A percentile compares a stretch with the other conserved stretches of the same genome.
phyloP scores from a whole-genome alignment of 345 rosid species.

The Anacardium occidentale region DNA sequence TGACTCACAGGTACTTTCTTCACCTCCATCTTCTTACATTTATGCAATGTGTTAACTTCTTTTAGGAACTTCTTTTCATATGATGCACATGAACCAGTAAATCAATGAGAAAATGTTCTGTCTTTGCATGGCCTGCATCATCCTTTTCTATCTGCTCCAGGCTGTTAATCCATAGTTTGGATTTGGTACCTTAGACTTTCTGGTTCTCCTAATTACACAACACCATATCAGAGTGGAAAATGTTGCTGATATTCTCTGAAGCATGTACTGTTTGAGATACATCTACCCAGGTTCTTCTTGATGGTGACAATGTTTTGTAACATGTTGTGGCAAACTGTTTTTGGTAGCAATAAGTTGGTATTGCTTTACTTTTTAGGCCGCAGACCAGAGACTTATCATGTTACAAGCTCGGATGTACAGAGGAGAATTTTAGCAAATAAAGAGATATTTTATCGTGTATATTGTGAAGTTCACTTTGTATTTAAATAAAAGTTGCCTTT shows the following conservation, averaged over 20 bases:
- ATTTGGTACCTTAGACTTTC: neutral
- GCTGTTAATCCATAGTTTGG: slow-evolving; percentile 1
- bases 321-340: neutral
- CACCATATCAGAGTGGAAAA: neutral
- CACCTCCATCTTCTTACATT: neutral
- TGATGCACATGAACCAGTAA: neutral
- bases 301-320: neutral
- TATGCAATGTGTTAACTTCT: neutral
- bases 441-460: neutral
- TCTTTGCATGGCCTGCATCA: neutral
- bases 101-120: neutral
- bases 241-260: neutral
- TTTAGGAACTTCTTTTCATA: neutral
- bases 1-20: slow-evolving; percentile 67
- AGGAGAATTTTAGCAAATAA: neutral
- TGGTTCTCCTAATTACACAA: neutral
- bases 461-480: neutral
- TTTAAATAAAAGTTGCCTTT: neutral
- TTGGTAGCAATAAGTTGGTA: neutral
- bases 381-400: too few relatives aligned
- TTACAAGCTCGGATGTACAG: neutral
- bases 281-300: neutral
- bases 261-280: neutral
- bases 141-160: neutral
- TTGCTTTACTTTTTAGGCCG: neutral